A percentile compares a stretch with the other conserved stretches of the same genome.
phyloP scores from a whole-genome alignment of 306 rosid species.

The Glycine latifolia region DNA sequence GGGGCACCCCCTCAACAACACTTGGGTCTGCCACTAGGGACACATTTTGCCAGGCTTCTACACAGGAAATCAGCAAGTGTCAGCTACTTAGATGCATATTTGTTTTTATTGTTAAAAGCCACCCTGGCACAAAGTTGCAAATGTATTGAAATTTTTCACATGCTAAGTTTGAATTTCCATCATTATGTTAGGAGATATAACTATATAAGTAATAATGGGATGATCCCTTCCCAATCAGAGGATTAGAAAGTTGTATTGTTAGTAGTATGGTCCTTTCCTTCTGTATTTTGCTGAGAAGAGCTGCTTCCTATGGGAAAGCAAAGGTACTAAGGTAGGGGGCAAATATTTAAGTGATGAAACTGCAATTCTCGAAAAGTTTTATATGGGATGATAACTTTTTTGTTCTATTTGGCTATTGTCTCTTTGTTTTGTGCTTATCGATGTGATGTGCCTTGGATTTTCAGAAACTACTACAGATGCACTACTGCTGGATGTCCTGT shows the following conservation, averaged over 20 bases:
- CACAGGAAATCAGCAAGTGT: not conserved
- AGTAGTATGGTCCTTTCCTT: not conserved
- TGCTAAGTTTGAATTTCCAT: slow-evolving; percentile 8
- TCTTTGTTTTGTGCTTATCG: slow-evolving; percentile 28
- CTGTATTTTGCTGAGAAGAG: slow-evolving; percentile 20
- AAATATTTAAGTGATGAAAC: too few relatives aligned
- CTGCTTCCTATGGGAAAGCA: too few relatives aligned
- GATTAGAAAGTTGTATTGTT: slow-evolving; percentile 24
- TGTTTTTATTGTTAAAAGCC: slow-evolving; percentile 1
- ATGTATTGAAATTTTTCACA: not conserved
- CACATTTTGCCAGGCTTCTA: slow-evolving; percentile 1
- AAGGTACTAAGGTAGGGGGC: too few relatives aligned
- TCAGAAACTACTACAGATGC: slow-evolving; percentile 92
- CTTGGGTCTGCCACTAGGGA: too few relatives aligned
- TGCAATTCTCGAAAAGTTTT: not conserved
- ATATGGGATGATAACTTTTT: not conserved
- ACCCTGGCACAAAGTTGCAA: not conserved
- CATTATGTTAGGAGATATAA: not conserved
- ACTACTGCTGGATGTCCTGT: slow-evolving; percentile 94
- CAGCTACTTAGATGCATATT: not conserved
- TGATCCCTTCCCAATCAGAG: slow-evolving; percentile 33
- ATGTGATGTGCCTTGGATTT: slow-evolving; percentile 25
- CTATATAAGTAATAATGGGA: not conserved
- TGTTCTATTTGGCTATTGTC: not conserved
- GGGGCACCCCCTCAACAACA: too few relatives aligned